phyloP scores from a whole-genome alignment of 768 basidiomycete genomes.

The Boletellus ananiceps region DNA sequence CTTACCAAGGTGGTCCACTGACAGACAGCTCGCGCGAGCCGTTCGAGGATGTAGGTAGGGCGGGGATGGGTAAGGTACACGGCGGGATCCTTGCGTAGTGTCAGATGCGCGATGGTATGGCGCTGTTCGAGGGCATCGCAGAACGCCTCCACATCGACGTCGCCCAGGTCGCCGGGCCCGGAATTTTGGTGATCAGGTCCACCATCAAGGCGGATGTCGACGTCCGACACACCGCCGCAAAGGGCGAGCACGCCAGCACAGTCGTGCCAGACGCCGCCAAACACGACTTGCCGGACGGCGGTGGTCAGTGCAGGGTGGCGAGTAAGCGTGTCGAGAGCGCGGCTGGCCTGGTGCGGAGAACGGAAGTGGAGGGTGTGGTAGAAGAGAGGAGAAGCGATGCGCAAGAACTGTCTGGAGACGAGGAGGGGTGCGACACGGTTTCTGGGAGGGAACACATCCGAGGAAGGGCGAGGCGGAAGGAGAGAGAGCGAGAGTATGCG shows the following conservation, averaged over 20 bases:
- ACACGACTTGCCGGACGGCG: slow-evolving; percentile 39
- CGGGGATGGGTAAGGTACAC: slow-evolving; percentile 54
- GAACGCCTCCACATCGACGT: slow-evolving; percentile 33
- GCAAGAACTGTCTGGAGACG: slow-evolving; percentile 47
- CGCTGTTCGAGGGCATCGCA: slow-evolving; percentile 39
- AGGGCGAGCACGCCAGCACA: slow-evolving; percentile 36
- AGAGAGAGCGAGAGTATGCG: slow-evolving; percentile 39
- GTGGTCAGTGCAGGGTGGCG: slow-evolving; percentile 35
- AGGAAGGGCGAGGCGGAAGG: slow-evolving; percentile 13
- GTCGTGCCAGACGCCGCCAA: slow-evolving; percentile 39
- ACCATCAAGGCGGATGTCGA: slow-evolving; percentile 36
- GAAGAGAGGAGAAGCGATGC: slow-evolving; percentile 55
- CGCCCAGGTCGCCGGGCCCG: neutral
- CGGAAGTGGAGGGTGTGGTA: slow-evolving; percentile 50
- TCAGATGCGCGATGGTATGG: slow-evolving; percentile 40
- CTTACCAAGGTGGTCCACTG: slow-evolving; percentile 48
- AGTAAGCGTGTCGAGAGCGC: slow-evolving; percentile 36
- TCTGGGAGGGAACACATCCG: slow-evolving; percentile 16
- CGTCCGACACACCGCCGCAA: slow-evolving; percentile 31
- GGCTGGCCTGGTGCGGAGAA: slow-evolving; percentile 35
- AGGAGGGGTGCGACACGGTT: slow-evolving; percentile 42
- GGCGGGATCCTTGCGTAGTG: slow-evolving; percentile 46
- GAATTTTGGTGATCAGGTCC: neutral
- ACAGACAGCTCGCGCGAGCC: slow-evolving; percentile 42
- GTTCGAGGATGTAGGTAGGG: slow-evolving; percentile 40